phyloP scores from a whole-genome alignment of 306 rosid genomes.

The Begonia masoniana region DNA sequence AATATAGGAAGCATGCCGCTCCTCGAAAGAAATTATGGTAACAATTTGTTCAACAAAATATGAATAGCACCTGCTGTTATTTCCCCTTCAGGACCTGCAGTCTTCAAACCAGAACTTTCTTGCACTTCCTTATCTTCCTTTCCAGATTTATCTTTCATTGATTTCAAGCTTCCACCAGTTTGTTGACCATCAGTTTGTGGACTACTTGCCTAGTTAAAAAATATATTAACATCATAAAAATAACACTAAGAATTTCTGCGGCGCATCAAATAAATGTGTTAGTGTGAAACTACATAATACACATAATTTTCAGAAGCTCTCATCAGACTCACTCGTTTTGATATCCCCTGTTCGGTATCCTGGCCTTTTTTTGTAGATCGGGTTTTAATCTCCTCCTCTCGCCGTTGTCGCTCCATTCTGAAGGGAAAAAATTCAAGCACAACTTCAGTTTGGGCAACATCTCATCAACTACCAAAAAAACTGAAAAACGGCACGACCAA shows the following conservation, averaged over 20 bases:
- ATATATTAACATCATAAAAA: neutral
- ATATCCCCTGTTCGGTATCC: constrained; percentile 59
- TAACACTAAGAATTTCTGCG: too few relatives aligned
- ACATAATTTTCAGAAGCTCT: too few relatives aligned
- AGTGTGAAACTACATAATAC: too few relatives aligned
- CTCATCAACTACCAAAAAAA: too few relatives aligned
- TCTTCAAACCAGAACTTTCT: constrained; percentile 80
- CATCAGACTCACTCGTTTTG: constrained; percentile 49
- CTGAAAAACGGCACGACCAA: too few relatives aligned
- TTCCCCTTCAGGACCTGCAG: constrained; percentile 96
- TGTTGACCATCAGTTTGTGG: constrained; percentile 58
- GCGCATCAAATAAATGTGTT: too few relatives aligned
- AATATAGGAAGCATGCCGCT: neutral
- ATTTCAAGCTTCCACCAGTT: constrained; percentile 81
- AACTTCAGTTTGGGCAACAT: too few relatives aligned
- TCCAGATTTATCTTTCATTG: constrained; percentile 75
- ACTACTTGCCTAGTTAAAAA: constrained; percentile 53
- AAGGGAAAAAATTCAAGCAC: constrained; percentile 3
- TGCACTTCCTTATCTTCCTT: constrained; percentile 72
- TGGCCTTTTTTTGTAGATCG: constrained; percentile 71
- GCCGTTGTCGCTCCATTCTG: constrained; percentile 98
- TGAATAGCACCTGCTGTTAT: constrained; percentile 71
- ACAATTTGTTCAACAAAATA: constrained; percentile 3
- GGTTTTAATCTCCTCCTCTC: constrained; percentile 81
- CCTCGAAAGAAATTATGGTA: neutral